phyloP scores from a whole-genome alignment of 805 yeast genomes.

The Metschnikowia santaceciliae region DNA sequence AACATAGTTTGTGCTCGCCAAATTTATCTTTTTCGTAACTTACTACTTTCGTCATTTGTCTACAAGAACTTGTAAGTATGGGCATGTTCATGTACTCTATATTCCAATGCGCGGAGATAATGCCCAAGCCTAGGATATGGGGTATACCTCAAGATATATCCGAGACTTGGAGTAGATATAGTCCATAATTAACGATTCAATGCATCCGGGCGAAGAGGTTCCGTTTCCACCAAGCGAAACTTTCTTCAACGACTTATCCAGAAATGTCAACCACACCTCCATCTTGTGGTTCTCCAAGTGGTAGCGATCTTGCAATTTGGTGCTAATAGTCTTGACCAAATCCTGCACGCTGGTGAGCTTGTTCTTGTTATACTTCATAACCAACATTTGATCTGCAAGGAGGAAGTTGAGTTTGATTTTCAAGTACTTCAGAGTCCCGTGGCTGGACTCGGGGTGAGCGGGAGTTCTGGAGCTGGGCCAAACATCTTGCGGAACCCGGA shows the following conservation, averaged over 20 bases:
- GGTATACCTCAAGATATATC: conserved; percentile 20
- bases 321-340: conserved; percentile 13
- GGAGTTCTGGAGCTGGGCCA: neutral
- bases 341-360: conserved; percentile 12
- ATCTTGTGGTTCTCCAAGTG: conserved; percentile 6
- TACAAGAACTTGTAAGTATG: too few relatives aligned
- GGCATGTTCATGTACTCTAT: too few relatives aligned
- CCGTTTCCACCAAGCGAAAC: conserved; percentile 8
- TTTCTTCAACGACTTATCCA: conserved; percentile 9
- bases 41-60: too few relatives aligned
- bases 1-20: too few relatives aligned
- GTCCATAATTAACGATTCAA: conserved; percentile 19
- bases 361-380: conserved; percentile 13
- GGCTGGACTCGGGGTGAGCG: neutral
- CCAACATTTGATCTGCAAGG: conserved; percentile 17
- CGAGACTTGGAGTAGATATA: conserved; percentile 20
- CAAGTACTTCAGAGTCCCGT: neutral
- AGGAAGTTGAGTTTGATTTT: conserved; percentile 16
- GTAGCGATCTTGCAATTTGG: conserved; percentile 12
- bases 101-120: too few relatives aligned
- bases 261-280: conserved; percentile 11
- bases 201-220: neutral
- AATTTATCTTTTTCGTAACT: too few relatives aligned
- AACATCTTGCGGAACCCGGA: neutral
- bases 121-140: neutral